Evolutionary conservation across 805 yeast genomes (phyloP).

Genomic region (Zygoascus flipseniorum): DNA sequence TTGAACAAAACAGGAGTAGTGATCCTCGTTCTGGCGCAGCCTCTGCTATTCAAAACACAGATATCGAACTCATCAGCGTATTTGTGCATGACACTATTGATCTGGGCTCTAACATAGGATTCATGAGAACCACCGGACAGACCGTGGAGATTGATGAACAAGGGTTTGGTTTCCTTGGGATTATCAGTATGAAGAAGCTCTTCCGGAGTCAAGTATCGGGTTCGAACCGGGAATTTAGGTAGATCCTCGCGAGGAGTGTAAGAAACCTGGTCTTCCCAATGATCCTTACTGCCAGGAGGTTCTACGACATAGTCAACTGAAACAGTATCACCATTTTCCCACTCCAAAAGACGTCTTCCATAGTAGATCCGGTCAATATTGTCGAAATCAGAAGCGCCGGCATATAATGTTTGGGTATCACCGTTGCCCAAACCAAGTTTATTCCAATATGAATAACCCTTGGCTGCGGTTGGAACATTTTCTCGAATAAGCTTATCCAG

Average conservation of each 20-base stretch:
- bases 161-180: constrained; percentile 39
- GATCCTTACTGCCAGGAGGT: constrained; percentile 26
- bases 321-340: constrained; percentile 50
- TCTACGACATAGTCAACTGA: constrained; percentile 67
- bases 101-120: constrained; percentile 51
- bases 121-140: constrained; percentile 84
- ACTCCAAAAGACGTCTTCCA: constrained; percentile 63
- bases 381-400: constrained; percentile 48
- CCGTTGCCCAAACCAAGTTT: constrained; percentile 65
- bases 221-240: constrained; percentile 39
- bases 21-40: constrained; percentile 63
- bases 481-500: constrained; percentile 28
- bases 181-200: constrained; percentile 33
- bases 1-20: constrained; percentile 64
- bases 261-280: constrained; percentile 23
- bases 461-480: constrained; percentile 38
- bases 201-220: constrained; percentile 41
- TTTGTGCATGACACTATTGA: constrained; percentile 8
- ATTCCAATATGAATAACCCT: constrained; percentile 44
- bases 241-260: constrained; percentile 26
- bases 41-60: constrained; percentile 64
- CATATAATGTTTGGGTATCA: constrained; percentile 65
- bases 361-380: constrained; percentile 52
- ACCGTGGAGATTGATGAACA: constrained; percentile 64
- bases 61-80: constrained; percentile 43